These are phyloP conservation scores for Nothophoma quercina DNA, from an alignment of 2,329 filamentous ascomycete species.

Conservation along the genomic window DNA sequence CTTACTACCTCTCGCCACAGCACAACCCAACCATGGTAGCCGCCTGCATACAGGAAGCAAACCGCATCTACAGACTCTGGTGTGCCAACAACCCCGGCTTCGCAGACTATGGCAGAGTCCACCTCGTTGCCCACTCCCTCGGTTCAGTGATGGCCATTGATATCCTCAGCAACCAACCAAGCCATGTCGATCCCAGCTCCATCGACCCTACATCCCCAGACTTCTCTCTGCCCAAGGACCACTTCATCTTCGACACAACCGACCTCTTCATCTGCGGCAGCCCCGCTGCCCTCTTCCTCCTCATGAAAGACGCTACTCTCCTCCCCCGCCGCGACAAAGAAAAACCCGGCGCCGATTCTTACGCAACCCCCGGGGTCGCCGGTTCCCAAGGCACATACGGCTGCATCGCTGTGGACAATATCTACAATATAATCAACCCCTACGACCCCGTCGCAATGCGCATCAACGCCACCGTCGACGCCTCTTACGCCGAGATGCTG, in stretches of 20 bases:
- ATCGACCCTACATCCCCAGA: slow-evolving; percentile 46
- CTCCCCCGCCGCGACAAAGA: slow-evolving; percentile 76
- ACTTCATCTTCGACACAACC: slow-evolving; percentile 90
- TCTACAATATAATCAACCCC: slow-evolving; percentile 89
- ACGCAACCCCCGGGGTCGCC: slow-evolving; percentile 64
- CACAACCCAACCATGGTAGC: slow-evolving; percentile 95
- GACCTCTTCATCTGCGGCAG: slow-evolving; percentile 91
- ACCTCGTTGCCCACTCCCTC: slow-evolving; percentile 91
- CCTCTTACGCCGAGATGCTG: slow-evolving; percentile 76
- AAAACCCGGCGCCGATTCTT: slow-evolving; percentile 76
- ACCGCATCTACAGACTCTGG: slow-evolving; percentile 95
- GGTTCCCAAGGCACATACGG: slow-evolving; percentile 83
- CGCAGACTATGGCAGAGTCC: slow-evolving; percentile 79
- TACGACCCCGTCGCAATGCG: slow-evolving; percentile 87
- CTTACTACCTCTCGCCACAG: slow-evolving; percentile 89
- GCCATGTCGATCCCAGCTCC: slow-evolving; percentile 62
- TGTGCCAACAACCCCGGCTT: slow-evolving; percentile 93
- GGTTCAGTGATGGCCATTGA: slow-evolving; percentile 96
- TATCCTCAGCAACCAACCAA: slow-evolving; percentile 88
- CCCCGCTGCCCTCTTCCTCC: slow-evolving; percentile 89
- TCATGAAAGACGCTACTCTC: slow-evolving; percentile 77
- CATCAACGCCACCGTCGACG: slow-evolving; percentile 89
- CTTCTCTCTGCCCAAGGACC: slow-evolving; percentile 57
- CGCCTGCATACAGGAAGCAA: slow-evolving; percentile 88
- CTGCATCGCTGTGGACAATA: slow-evolving; percentile 91